Conservation (phyloP, 495 filamentous ascomycete species). For the Tirmania nivea region DNA sequence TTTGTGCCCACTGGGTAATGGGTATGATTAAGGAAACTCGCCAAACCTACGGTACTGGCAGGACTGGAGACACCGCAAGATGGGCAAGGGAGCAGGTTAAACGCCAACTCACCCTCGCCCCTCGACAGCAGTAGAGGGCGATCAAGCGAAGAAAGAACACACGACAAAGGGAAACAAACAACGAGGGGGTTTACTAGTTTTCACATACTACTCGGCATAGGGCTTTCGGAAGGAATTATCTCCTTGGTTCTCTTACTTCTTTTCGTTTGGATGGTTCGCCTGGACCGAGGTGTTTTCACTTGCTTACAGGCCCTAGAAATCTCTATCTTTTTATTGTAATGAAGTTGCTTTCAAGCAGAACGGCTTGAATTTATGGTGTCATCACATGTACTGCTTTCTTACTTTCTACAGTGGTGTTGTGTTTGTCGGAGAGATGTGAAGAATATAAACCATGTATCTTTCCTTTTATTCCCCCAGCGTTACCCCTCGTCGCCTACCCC, state of each 20-base stretch:
- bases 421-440: background rate
- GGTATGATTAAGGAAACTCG: constrained; percentile 70
- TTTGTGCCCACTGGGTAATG: constrained; percentile 77
- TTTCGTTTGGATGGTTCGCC: background rate
- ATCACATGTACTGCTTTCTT: background rate
- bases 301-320: background rate
- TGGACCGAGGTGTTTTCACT: background rate
- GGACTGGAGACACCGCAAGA: constrained; percentile 81
- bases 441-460: background rate
- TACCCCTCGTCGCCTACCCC: background rate
- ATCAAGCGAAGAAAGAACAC: background rate
- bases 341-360: background rate
- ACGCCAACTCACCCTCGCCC: constrained; percentile 38
- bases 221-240: background rate
- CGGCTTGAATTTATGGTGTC: background rate
- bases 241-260: background rate
- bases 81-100: constrained; percentile 97
- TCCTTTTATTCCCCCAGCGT: background rate
- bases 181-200: background rate
- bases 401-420: background rate
- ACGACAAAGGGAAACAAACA: background rate
- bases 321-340: background rate
- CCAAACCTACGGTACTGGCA: constrained; percentile 62
- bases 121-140: background rate
- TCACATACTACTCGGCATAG: background rate